Base-by-base conservation (phyloP, 1,139 yeast species). In the Kazachstania sp. region DNA sequence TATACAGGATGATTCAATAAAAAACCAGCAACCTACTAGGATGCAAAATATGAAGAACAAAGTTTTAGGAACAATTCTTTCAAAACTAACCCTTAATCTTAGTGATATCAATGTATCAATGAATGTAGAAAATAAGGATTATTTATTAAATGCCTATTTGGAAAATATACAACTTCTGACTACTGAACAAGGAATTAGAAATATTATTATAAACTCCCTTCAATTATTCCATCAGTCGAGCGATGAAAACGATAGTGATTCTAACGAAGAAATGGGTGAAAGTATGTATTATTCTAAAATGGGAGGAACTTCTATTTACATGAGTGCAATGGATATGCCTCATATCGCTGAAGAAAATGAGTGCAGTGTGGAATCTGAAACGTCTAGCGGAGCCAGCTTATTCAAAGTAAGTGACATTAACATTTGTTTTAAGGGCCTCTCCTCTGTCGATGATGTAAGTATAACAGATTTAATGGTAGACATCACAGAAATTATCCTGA, bases 221-320 rank as follows among this genome's bases (percentile, higher is more conserved):
- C 5, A 16, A n/a, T 16, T 39, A 15, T 39, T 30, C 16, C 31
- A 35, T 23, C 30, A 45, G 20, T 4, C 23, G 2, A 5, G 13
- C 2, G 16, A n/a, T 4, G 32, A 23, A n/a, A 26, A 11, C 35
- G 29, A 32, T 5, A 7, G 23, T 19, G 26, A 26, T 41, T 16
- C 3, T 11, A 23, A 19, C 42, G 61, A 56, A 19, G 54, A 54
- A 4, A 51, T 85, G 49, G 68, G 77, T 67, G 77, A 78, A 44
- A 81, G 88, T 56, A 74, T 79, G 68, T 71, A 80, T 37, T 81
- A 81, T 56, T 79, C 92, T 0, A 83, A 78, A 46, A 81, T 77
- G 45, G 84, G 83, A 52, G 83, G 85, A 2, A 75, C 79, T 43
- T 81, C 94, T 1, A 74, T 87, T 31, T 87, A 86, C 60, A 79